Percentiles rank a stretch among this genome's conserved stretches.
phyloP scores from a whole-genome alignment of 192 early-diverging fungal species.

The Glomus cerebriforme region DNA sequence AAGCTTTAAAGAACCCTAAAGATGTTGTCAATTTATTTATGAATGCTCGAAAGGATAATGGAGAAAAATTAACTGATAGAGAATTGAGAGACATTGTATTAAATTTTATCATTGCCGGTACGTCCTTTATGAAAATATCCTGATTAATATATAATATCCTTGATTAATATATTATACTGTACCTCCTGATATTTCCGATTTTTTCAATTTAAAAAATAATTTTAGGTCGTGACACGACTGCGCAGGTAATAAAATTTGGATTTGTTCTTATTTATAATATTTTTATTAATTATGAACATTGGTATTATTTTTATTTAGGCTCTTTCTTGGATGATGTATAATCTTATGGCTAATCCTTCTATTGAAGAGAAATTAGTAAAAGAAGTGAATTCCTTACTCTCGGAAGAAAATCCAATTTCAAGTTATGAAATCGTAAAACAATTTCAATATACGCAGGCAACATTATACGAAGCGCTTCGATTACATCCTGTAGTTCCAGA shows the following conservation, averaged over 20 bases:
- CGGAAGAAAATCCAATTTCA: neutral
- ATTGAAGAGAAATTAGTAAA: conserved; percentile 39
- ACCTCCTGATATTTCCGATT: no score
- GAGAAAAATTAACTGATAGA: conserved; percentile 36
- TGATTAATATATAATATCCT: neutral
- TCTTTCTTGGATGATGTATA: conserved; percentile 55
- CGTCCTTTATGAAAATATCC: neutral
- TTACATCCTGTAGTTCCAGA: conserved; percentile 68
- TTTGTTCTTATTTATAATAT: neutral
- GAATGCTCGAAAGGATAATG: conserved; percentile 44
- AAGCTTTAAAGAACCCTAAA: conserved; percentile 17
- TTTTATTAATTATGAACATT: neutral
- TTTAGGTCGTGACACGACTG: conserved; percentile 60
- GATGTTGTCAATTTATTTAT: conserved; percentile 53
- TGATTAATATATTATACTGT: neutral
- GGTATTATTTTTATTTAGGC: neutral
- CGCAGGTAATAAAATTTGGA: conserved; percentile 43
- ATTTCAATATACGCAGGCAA: conserved; percentile 40
- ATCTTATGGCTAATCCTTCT: conserved; percentile 45
- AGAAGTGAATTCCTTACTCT: conserved; percentile 33
- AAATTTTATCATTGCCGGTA: conserved; percentile 42
- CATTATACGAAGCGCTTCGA: conserved; percentile 63
- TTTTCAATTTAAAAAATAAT: conserved; percentile 21
- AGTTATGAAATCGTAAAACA: conserved; percentile 35
- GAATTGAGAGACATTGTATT: conserved; percentile 51